A percentile compares a stretch with the other conserved stretches of the same genome.
phyloP scores from a whole-genome alignment of 768 basidiomycete genomes.

The Phaeolepiota aurea region DNA sequence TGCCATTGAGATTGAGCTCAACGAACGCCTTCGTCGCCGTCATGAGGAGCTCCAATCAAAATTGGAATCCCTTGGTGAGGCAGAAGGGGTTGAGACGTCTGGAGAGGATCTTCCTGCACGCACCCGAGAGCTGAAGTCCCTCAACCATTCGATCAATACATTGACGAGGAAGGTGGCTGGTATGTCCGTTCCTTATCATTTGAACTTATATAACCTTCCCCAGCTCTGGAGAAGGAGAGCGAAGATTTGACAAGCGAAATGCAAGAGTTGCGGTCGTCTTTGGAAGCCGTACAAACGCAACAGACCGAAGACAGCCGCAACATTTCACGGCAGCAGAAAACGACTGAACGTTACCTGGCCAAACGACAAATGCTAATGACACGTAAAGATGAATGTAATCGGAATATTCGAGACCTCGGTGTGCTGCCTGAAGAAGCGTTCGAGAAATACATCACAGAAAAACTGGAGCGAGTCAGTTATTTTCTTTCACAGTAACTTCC shows the following conservation, averaged over 20 bases:
- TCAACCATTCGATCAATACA: slow-evolving; percentile 59
- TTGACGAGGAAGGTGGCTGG: slow-evolving; percentile 60
- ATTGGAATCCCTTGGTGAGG: slow-evolving; percentile 68
- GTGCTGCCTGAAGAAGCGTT: slow-evolving; percentile 97
- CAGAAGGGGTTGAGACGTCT: slow-evolving; percentile 47
- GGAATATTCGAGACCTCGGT: slow-evolving; percentile 93
- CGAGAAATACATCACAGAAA: slow-evolving; percentile 84
- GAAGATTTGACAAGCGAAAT: slow-evolving; percentile 54
- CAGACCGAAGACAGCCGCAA: slow-evolving; percentile 82
- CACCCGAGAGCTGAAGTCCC: slow-evolving; percentile 56
- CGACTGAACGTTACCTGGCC: slow-evolving; percentile 87
- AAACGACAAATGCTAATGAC: slow-evolving; percentile 80
- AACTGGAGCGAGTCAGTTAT: slow-evolving; percentile 71
- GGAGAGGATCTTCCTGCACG: slow-evolving; percentile 62
- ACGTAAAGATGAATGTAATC: slow-evolving; percentile 90
- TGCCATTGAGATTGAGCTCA: slow-evolving; percentile 84
- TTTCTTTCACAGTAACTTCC: background rate
- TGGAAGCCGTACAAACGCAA: slow-evolving; percentile 74
- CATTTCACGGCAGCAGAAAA: slow-evolving; percentile 91
- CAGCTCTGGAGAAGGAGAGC: slow-evolving; percentile 57
- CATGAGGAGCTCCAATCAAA: slow-evolving; percentile 71
- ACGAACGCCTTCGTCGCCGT: slow-evolving; percentile 76
- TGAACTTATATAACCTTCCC: background rate
- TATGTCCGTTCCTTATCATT: slow-evolving; percentile 10
- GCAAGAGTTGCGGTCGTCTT: slow-evolving; percentile 52